Conservation (phyloP, 257 asterid species). For the Przewalskia tangutica region DNA sequence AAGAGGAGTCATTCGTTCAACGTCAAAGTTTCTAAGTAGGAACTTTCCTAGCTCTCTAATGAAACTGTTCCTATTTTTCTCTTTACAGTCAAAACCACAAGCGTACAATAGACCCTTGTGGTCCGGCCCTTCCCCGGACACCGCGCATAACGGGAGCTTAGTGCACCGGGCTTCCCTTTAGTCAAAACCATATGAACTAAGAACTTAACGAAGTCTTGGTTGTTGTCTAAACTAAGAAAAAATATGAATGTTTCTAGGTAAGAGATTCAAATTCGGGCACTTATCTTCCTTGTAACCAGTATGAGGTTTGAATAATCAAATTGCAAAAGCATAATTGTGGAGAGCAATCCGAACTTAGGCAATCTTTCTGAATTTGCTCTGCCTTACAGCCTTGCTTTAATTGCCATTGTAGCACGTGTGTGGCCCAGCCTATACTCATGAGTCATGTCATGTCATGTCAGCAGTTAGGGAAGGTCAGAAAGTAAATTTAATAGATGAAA, state of each 20-base stretch:
- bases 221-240: neutral
- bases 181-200: neutral
- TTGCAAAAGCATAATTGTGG: too few relatives aligned
- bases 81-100: neutral
- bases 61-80: neutral
- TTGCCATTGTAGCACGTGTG: too few relatives aligned
- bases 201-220: neutral
- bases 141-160: too few relatives aligned
- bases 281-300: neutral
- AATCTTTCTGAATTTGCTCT: too few relatives aligned
- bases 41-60: neutral
- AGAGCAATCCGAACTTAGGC: too few relatives aligned
- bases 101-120: too few relatives aligned
- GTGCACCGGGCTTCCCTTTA: too few relatives aligned
- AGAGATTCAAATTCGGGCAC: neutral
- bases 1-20: neutral
- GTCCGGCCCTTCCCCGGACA: too few relatives aligned
- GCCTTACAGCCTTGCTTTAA: too few relatives aligned
- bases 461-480: neutral
- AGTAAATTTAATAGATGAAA: too few relatives aligned
- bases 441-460: too few relatives aligned
- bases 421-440: neutral
- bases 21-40: neutral
- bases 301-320: neutral
- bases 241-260: neutral